Evolutionary conservation across 2,329 filamentous ascomycete genomes (phyloP), one percentile per base, ranked within the genome.

Genomic region (Colletotrichum spaethianum): DNA sequence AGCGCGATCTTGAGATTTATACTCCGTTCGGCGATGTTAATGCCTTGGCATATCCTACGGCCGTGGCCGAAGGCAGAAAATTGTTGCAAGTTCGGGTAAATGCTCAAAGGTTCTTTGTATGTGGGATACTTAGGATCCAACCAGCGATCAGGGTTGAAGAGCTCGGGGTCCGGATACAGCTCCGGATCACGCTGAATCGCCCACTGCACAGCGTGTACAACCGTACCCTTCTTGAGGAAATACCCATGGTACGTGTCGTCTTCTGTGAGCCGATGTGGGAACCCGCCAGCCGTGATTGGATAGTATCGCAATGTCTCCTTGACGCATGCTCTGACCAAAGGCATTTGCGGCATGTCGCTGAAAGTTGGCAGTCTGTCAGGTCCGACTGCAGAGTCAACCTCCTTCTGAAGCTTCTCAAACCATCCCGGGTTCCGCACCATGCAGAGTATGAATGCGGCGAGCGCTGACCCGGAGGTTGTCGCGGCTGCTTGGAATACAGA

Each of bases 241-340:
- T 85, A 88, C 0, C 86, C 87, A 2, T 85, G 78, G 67, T 88
- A 89, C 31, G 86, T 81, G 71, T 89, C 86, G 65, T 88, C 87
- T 56, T 84, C 81, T 63, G 86, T 85, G 8, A 84, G 78, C 0
- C 86, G 84, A 70, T 89, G 87, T 0, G 87, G 86, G 7, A 89
- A 87, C 4, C 85, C 85, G 79, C 73, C 16, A 3, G 60, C 52
- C 8, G 46, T 53, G 38, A 89, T 86, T 26, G 87, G 86, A 56
- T 87, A 81, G 85, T 86, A 89, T 14, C 88, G 82, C 23, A 89
- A 79, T 0, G 83, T 82, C 77, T 90, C 80, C 67, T 75, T 82
- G 65, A 84, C 79, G 20, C 81, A 77, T 7, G 83, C 83, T n/a
- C 82, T 78, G 8, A 83, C 76, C 2, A 79, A 78, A 6, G 83